Percentiles rank a stretch among this genome's conserved stretches.
phyloP scores from a whole-genome alignment of 2,329 filamentous ascomycete species.

The Colletotrichum sp. region DNA sequence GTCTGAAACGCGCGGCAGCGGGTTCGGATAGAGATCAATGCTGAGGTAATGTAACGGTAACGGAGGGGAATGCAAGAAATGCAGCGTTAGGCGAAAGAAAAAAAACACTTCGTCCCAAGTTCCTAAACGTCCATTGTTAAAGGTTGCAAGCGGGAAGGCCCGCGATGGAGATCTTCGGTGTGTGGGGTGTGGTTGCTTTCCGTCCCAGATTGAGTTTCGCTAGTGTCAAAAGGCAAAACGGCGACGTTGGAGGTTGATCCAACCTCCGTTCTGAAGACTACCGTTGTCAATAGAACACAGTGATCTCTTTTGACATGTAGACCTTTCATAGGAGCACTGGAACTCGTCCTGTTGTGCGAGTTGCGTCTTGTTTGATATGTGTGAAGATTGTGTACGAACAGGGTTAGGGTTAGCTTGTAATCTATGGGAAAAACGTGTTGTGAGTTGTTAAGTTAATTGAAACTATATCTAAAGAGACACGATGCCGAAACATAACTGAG shows the following conservation, averaged over 20 bases:
- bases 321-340: too few species aligned
- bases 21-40: background rate
- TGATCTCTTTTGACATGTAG: background rate
- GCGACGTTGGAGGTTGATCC: background rate
- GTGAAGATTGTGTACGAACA: too few species aligned
- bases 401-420: background rate
- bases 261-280: background rate
- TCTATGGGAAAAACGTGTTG: too few species aligned
- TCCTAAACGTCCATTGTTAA: background rate
- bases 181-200: background rate
- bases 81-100: background rate
- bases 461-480: background rate
- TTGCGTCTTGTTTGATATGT: too few species aligned
- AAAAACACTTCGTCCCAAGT: background rate
- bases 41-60: background rate
- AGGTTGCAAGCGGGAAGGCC: background rate
- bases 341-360: too few species aligned
- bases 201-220: background rate
- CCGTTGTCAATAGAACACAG: too few species aligned
- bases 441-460: background rate
- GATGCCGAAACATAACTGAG: accelerated
- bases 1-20: background rate
- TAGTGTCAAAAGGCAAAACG: background rate
- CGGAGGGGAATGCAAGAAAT: background rate
- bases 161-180: background rate